Base-by-base conservation (phyloP, 768 basidiomycete species). In the Lactarius indigo region DNA sequence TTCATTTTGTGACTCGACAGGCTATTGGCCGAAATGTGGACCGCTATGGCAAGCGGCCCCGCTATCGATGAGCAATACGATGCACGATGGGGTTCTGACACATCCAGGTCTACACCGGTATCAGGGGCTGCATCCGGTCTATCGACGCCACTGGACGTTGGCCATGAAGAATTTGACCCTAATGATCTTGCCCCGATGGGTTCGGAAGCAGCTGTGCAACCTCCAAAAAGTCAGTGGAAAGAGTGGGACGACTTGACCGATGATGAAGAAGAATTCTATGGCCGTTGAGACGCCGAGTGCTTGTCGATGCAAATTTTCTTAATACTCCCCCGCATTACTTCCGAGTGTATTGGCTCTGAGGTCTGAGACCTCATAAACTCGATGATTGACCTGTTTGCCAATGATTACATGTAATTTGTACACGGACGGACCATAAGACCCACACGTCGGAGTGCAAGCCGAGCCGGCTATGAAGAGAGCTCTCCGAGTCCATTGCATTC, bases 21-120 rank as follows among this genome's bases (percentile, higher is more conserved):
- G 42, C 56, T 70, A 20, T 37, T 71, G n/a, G 70, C 61, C 10
- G 70, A 69, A 41, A 62, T 69, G 63, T 71, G 70, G 70, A 42
- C 37, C 17, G 28, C 61, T 15, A 66, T 71, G 65, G 70, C 70
- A 37, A 61, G 65, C 28, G 68, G 65, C 10, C 39, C 26, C 31
- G 57, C 65, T 15, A 69, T 71, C 54, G 70, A 66, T 65, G 68
- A 70, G 20, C 64, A 68, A 35, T 35, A 41, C 41, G 44, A 59
- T 13, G 61, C 61, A 30, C 68, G 60, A 58, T 68, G 65, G 63
- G 58, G 66, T n/a, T 8, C 52, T 20, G 15, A 55, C 39, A 50
- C 57, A 10, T 31, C n/a, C 9, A 20, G 18, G 56, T 57, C 56
- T 20, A 35, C 31, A 13, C 23, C 8, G 8, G 58, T 23, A 64